Evolutionary conservation across 2,329 filamentous ascomycete species (phyloP), one percentile per base, ranked within the genome.

Genomic region (Neodidymelliopsis sp.): DNA sequence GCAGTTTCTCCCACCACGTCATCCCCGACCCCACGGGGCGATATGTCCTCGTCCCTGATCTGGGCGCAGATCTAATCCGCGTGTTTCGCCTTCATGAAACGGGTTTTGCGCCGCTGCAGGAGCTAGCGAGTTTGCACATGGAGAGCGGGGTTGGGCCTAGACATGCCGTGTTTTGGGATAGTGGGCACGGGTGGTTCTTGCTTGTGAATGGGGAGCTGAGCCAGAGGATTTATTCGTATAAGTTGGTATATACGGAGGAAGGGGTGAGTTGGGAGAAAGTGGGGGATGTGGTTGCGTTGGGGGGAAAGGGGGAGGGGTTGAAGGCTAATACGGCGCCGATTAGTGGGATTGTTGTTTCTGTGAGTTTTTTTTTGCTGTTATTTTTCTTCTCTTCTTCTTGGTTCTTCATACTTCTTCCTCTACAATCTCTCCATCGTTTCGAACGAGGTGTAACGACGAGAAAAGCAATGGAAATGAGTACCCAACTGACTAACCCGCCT

Each of bases 41-140:
- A 12, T 89, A 81, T 67, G 60, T 88, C 20, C 65, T 88, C 2
- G 77, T 84, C 2, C 84, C 86, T 1, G 87, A 89, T 58, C 76
- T 91, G 5, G 83, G 86, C 25, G 77, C 81, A 0, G 87, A 90
- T 58, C 61, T 83, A 6, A 69, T 89, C 36, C 83, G 81, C 49
- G 70, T 82, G n/a, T 75, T 88, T 82, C 64, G 62, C 71, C 31
- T 76, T 85, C 59, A 69, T 1, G 56, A 64, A 2, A 56, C 62
- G 3, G 70, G n/a, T n/a, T n/a, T 67, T 2, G 77, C 79, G 29
- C 67, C 73, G 8, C 74, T 77, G 16, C 69, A 82, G 8, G 61
- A 63, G 12, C 65, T 77, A 55, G 76, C 74, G 16, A 75, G 80
- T 3, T 70, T 81, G 22, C 54, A 68, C 18, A 69, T 78, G 46